phyloP scores from a whole-genome alignment of 192 early-diverging fungal species.

The Spinellus fusiger region DNA sequence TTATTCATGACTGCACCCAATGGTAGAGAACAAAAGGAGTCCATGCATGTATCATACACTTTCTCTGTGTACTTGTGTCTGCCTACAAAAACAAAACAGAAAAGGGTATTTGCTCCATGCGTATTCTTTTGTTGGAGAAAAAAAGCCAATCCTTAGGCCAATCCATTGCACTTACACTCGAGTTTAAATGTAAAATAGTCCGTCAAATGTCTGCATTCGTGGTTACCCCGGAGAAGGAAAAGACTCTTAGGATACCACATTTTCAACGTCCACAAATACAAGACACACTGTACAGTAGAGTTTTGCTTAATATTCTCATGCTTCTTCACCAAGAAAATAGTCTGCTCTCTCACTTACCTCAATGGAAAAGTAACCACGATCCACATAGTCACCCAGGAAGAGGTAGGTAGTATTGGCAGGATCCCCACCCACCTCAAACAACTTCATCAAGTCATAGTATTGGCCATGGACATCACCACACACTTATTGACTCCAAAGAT shows the following conservation, averaged over 20 bases:
- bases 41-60: slow-evolving; percentile 88
- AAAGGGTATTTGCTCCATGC: too few relatives aligned
- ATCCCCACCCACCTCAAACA: slow-evolving; percentile 95
- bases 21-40: slow-evolving; percentile 89
- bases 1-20: slow-evolving; percentile 91
- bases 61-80: slow-evolving; percentile 90
- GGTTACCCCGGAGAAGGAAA: slow-evolving; percentile 91
- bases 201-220: slow-evolving; percentile 96
- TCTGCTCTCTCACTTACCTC: slow-evolving; percentile 51
- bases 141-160: neutral
- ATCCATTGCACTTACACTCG: slow-evolving; percentile 65
- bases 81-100: slow-evolving; percentile 38
- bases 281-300: slow-evolving; percentile 60
- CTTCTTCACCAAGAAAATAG: neutral
- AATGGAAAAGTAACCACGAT: slow-evolving; percentile 95
- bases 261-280: slow-evolving; percentile 89
- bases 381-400: slow-evolving; percentile 96
- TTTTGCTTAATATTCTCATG: neutral
- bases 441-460: slow-evolving; percentile 95
- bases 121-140: too few relatives aligned
- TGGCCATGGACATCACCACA: slow-evolving; percentile 99
- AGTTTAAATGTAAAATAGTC: slow-evolving; percentile 97
- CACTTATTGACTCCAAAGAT: slow-evolving; percentile 42
- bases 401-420: slow-evolving; percentile 87
- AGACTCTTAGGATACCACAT: slow-evolving; percentile 84